Base-by-base conservation (phyloP, 2,329 filamentous ascomycete genomes). In the Xylaria sp. region DNA sequence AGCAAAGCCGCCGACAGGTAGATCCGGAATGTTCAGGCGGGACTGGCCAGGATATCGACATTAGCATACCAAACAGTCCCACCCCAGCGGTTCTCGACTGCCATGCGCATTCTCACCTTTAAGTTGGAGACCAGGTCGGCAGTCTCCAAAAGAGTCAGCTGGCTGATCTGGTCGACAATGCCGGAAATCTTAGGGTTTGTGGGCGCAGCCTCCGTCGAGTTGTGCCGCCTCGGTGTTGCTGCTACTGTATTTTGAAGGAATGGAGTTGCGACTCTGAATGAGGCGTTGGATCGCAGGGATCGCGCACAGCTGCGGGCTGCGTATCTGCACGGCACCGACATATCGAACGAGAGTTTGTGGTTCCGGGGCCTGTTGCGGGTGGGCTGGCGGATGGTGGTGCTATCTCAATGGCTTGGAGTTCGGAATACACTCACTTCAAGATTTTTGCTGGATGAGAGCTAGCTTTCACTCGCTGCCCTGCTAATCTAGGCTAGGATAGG, bases 111-210 rank as follows among this genome's bases (percentile, higher is more conserved):
- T 68, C 79, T 61, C 84, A 98, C 96, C 92, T 99, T 99, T 80
- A 99, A 86, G 83, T 90, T 94, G 64, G 94, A 90, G 64, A 99
- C 96, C 69, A 99, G 87, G 81, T 98, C 96, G 67, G 97, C 95
- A 48, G 96, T 99, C 88, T 99, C 97, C 78, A 99, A 85, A 68
- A 99, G 88, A 54, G 94, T 99, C 88, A 99, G 91, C 89, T 96
- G 91, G 84, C 95, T 97, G 83, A 99, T 99, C 84, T 99, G 94
- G 82, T 99, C 94, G 79, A 99, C 96, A 79, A 99, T 99, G 69
- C 89, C 89, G 76, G 91, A 83, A 78, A 99, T 97, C 89, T 99
- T 99, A 72, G 96, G 94, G 84, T 93, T 97, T 71, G 85, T 82
- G 76, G 68, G 37, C 13, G 86, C 85, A 66, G 89, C 90, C 77